These are phyloP conservation scores for Barbarea vulgaris DNA, from an alignment of 345 rosid genomes.

Conservation along the genomic window DNA sequence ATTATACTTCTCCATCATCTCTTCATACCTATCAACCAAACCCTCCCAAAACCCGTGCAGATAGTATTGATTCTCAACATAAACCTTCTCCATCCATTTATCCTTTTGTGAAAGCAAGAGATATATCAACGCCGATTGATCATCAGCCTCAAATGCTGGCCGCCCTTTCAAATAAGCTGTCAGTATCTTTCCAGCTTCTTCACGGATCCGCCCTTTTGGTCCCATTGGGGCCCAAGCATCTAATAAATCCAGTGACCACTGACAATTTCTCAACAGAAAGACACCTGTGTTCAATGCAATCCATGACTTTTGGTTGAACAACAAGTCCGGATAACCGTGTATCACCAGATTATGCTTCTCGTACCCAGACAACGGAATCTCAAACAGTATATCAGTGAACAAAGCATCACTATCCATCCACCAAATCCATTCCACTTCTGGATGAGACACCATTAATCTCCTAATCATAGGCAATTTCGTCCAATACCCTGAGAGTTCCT, in stretches of 20 bases:
- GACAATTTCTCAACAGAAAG: slow-evolving; percentile 85
- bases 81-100: slow-evolving; percentile 84
- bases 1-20: slow-evolving; percentile 92
- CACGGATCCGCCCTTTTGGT: slow-evolving; percentile 76
- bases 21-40: slow-evolving; percentile 86
- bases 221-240: slow-evolving; percentile 98
- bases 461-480: slow-evolving; percentile 91
- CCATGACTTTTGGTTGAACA: slow-evolving; percentile 86
- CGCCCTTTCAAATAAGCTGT: slow-evolving; percentile 85
- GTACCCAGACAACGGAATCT: slow-evolving; percentile 68
- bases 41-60: slow-evolving; percentile 94
- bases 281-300: slow-evolving; percentile 90
- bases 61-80: slow-evolving; percentile 84
- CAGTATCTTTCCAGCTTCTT: slow-evolving; percentile 85
- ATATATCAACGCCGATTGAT: slow-evolving; percentile 91
- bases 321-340: slow-evolving; percentile 89
- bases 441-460: slow-evolving; percentile 88
- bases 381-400: slow-evolving; percentile 92
- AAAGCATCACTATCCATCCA: slow-evolving; percentile 99
- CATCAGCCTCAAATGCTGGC: slow-evolving; percentile 91
- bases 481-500: slow-evolving; percentile 90
- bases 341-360: slow-evolving; percentile 71
- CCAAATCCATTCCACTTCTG: slow-evolving; percentile 96
- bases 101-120: slow-evolving; percentile 77
- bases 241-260: slow-evolving; percentile 94